Evolutionary conservation across 306 rosid genomes (phyloP), one percentile per base, ranked within the genome.

Genomic region (Lathyrus aphaca): DNA sequence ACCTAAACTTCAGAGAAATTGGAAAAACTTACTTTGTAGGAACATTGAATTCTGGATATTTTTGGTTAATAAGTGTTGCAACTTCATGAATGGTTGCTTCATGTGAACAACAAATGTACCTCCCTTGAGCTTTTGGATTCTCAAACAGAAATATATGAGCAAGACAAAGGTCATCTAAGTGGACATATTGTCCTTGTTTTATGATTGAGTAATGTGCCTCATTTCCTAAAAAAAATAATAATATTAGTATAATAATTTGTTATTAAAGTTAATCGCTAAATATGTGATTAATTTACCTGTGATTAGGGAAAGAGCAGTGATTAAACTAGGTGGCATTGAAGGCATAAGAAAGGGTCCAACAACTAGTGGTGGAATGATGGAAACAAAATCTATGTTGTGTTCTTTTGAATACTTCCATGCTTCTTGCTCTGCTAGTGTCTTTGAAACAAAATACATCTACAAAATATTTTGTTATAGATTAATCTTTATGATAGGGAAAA

Each of bases 381-480:
- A 71, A 27, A 86, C 56, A 53, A 88, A 88, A 54, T 84, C 89
- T 29, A 91, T 39, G 37, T 84, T 82, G 37, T 84, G 68, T 37
- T 91, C 67, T 38, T 81, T 76, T 1, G 95, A 95, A 68, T 59
- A 91, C 37, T 91, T 74, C 97, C 95, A 86, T 0, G 95, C 97
- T 15, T 82, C 92, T 77, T 86, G 83, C 75, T 91, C 95, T 0
- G 97, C 97, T 12, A 86, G 16, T 0, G 97, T 88, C 79, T 91
- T 91, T n/a, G 97, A 88, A 14, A 80, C 86, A 27, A 91, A 91
- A 60, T 86, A 91, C 92, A 86, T 84, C 96, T 90, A 73, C 37
- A 62, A 10, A 32, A 32, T 32, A 32, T 32, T 32, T 32, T 30
- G 37, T 32, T 5, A 6, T 32, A 32, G 38, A 6, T 32, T 32